Evolutionary conservation across 2,329 filamentous ascomycete genomes (phyloP).

Genomic region (Fusarium vanettenii): DNA sequence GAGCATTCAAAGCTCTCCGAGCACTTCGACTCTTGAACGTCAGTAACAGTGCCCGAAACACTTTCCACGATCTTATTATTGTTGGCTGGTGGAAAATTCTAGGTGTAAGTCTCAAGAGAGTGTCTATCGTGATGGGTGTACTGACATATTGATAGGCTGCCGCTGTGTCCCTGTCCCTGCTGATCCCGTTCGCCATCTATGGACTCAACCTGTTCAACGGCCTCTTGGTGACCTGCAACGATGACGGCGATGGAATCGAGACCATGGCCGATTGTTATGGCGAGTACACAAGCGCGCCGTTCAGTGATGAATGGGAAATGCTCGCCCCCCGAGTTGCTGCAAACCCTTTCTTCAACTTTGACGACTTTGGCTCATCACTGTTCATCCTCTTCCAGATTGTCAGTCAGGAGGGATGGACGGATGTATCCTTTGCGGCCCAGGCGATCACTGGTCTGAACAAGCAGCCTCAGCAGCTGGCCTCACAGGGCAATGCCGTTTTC

Average conservation of each 20-base stretch:
- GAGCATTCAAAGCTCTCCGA: conserved; percentile 95
- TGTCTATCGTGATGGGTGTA: not conserved
- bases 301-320: conserved; percentile 79
- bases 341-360: conserved; percentile 91
- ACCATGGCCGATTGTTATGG: conserved; percentile 82
- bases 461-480: conserved; percentile 76
- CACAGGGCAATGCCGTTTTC: conserved; percentile 90
- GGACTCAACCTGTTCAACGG: conserved; percentile 94
- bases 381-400: conserved; percentile 99
- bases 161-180: conserved; percentile 91
- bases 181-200: conserved; percentile 97
- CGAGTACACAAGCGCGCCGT: conserved; percentile 83
- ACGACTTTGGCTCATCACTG: conserved; percentile 91
- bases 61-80: conserved; percentile 96
- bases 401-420: conserved; percentile 97
- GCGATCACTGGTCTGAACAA: conserved; percentile 80
- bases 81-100: conserved; percentile 94
- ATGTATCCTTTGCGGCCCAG: conserved; percentile 88
- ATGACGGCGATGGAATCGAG: conserved; percentile 62
- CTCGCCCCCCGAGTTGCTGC: conserved; percentile 82
- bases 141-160: conserved; percentile 66
- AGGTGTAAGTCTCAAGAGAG: conserved; percentile 67
- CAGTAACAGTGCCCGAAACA: conserved; percentile 94
- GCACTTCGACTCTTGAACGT: conserved; percentile 93
- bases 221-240: conserved; percentile 81